A percentile compares a stretch with the other conserved stretches of the same genome.
Conservation (phyloP, 2,329 filamentous ascomycete genomes). For the Fusarium duplospermum region DNA sequence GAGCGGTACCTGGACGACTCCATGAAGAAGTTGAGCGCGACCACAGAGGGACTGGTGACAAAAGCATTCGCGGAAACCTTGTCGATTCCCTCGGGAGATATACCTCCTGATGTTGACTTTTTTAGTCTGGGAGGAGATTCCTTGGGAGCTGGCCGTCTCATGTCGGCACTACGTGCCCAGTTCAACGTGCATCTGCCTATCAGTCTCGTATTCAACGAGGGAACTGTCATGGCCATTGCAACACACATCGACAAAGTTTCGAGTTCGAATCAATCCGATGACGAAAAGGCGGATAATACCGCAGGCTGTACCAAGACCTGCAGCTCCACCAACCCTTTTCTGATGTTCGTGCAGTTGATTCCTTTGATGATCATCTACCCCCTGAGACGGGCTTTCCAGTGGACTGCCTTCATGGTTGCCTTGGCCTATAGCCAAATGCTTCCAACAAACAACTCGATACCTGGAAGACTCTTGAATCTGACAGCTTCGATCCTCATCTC, state of each 20-base stretch:
- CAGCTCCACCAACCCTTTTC: conserved; percentile 61
- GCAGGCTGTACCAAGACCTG: conserved; percentile 54
- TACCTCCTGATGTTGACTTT: conserved; percentile 59
- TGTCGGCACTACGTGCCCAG: conserved; percentile 62
- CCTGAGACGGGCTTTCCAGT: conserved; percentile 61
- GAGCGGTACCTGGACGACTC: conserved; percentile 38
- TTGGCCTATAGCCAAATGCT: conserved; percentile 55
- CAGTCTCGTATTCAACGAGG: conserved; percentile 62
- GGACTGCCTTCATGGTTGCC: conserved; percentile 63
- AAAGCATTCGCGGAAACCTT: conserved; percentile 60
- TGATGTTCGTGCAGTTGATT: conserved; percentile 63
- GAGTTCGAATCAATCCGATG: background rate
- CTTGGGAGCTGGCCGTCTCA: conserved; percentile 62
- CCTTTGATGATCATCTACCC: conserved; percentile 64
- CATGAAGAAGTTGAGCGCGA: conserved; percentile 36
- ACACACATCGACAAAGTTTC: conserved; percentile 51
- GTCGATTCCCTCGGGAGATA: conserved; percentile 51
- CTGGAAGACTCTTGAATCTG: conserved; percentile 62
- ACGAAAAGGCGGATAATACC: conserved; percentile 24
- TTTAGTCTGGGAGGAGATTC: conserved; percentile 66
- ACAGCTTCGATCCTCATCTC: conserved; percentile 58
- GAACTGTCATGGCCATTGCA: conserved; percentile 56
- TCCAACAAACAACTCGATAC: conserved; percentile 52
- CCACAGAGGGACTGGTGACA: conserved; percentile 53
- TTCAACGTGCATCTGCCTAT: conserved; percentile 63